phyloP scores from a whole-genome alignment of 345 rosid genomes.

The Eucalyptus cloeziana region DNA sequence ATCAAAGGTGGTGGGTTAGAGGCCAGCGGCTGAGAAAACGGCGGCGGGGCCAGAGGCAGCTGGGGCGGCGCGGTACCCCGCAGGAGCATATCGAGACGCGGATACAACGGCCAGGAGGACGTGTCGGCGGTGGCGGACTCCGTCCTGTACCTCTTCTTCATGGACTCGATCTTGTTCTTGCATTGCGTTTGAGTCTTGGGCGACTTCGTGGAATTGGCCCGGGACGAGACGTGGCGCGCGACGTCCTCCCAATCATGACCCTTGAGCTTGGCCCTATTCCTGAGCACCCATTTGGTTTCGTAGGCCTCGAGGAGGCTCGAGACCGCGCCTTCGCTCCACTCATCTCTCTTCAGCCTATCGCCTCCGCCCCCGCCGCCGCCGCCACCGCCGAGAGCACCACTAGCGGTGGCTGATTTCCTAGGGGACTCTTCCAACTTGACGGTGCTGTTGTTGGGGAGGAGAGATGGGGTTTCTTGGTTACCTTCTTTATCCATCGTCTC shows the following conservation, averaged over 20 bases:
- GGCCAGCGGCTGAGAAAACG: constrained; percentile 3
- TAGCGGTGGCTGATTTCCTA: constrained; percentile 1
- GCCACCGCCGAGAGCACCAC: constrained; percentile 1
- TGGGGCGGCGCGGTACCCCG: constrained; percentile 35
- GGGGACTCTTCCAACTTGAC: constrained; percentile 19
- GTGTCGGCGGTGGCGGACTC: constrained; percentile 68
- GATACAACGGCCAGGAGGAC: constrained; percentile 86
- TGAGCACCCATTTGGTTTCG: constrained; percentile 75
- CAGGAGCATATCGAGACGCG: constrained; percentile 70
- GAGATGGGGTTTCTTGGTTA: constrained; percentile 25
- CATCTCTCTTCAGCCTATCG: constrained; percentile 80
- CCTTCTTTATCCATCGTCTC: constrained; percentile 48
- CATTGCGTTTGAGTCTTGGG: constrained; percentile 96
- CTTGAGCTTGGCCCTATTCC: constrained; percentile 90
- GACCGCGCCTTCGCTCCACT: constrained; percentile 98
- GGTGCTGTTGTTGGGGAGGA: constrained; percentile 3
- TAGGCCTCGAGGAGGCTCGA: constrained; percentile 87
- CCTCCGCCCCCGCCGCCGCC: background rate
- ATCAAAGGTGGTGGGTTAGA: constrained; percentile 21
- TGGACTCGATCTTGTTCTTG: constrained; percentile 97
- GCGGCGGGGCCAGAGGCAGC: constrained; percentile 5
- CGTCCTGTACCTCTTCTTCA: constrained; percentile 92
- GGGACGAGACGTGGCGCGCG: constrained; percentile 60
- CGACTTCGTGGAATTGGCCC: constrained; percentile 49
- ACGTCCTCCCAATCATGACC: constrained; percentile 99